Evolutionary conservation across 495 filamentous ascomycete species (phyloP).

Genomic region (Saxophila tyrrhenica): DNA sequence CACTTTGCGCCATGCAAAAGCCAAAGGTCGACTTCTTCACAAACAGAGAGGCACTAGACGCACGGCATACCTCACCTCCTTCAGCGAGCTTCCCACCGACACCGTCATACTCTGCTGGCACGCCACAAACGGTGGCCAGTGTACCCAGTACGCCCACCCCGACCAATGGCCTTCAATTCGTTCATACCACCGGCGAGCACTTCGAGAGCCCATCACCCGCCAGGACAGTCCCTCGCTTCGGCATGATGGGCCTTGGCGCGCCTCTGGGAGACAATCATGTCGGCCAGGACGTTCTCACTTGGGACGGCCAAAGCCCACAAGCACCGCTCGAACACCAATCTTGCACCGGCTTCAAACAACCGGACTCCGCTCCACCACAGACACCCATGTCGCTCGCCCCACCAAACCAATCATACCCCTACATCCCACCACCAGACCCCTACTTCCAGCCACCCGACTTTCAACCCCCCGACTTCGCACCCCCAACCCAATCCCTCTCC

Average conservation of each 20-base stretch:
- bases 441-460: neutral
- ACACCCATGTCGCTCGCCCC: neutral
- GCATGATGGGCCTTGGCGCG: conserved; percentile 17
- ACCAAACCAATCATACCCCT: neutral
- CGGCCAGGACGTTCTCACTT: conserved; percentile 5
- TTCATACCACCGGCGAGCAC: neutral
- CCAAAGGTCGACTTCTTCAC: conserved; percentile 13
- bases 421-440: neutral
- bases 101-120: neutral
- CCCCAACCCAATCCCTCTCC: neutral
- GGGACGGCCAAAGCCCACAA: conserved; percentile 5
- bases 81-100: conserved; percentile 1
- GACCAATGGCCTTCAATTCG: neutral
- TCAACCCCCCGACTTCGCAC: neutral
- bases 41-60: conserved; percentile 10
- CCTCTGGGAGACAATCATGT: neutral
- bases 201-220: neutral
- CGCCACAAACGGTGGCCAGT: conserved; percentile 3
- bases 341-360: neutral
- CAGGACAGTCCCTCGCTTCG: conserved; percentile 6
- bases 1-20: conserved; percentile 5
- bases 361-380: neutral
- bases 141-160: conserved; percentile 6
- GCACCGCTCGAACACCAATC: conserved; percentile 8
- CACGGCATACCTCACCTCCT: neutral